These are phyloP conservation scores for Coemansia sp. DNA, from an alignment of 192 early-diverging fungal genomes.

Conservation along the genomic window DNA sequence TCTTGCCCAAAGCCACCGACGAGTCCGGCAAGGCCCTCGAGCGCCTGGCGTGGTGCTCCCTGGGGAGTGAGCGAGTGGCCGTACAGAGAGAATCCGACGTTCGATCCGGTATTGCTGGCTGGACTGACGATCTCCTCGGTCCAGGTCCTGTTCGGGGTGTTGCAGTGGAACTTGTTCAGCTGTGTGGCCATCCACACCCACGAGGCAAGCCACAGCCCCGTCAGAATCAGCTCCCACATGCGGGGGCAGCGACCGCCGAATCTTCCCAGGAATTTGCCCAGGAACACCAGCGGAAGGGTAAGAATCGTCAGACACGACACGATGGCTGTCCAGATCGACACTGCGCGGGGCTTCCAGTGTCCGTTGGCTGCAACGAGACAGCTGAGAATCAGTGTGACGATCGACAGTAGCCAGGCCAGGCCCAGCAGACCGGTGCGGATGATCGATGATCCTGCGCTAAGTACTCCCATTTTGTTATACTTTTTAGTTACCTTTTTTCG, in stretches of 20 bases:
- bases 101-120: constrained; percentile 6
- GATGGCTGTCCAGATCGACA: constrained; percentile 48
- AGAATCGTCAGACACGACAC: constrained; percentile 45
- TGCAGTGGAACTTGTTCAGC: constrained; percentile 53
- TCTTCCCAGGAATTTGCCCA: constrained; percentile 40
- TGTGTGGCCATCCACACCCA: constrained; percentile 55
- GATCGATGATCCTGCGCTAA: constrained; percentile 35
- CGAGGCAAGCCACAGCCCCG: constrained; percentile 47
- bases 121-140: neutral
- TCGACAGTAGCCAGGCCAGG: constrained; percentile 40
- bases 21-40: constrained; percentile 11
- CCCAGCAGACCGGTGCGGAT: constrained; percentile 37
- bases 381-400: constrained; percentile 41
- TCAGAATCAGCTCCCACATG: constrained; percentile 47
- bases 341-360: constrained; percentile 54
- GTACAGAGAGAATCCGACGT: constrained; percentile 44
- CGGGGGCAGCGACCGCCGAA: constrained; percentile 43
- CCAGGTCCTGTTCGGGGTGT: constrained; percentile 7
- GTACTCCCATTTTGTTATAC: constrained; percentile 34
- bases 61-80: constrained; percentile 45
- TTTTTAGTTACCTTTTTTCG: neutral
- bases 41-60: constrained; percentile 30
- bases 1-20: neutral
- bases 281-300: constrained; percentile 34
- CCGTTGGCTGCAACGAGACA: constrained; percentile 50